Conservation (phyloP, 2,329 filamentous ascomycete species). For the Blumeria hordei region DNA sequence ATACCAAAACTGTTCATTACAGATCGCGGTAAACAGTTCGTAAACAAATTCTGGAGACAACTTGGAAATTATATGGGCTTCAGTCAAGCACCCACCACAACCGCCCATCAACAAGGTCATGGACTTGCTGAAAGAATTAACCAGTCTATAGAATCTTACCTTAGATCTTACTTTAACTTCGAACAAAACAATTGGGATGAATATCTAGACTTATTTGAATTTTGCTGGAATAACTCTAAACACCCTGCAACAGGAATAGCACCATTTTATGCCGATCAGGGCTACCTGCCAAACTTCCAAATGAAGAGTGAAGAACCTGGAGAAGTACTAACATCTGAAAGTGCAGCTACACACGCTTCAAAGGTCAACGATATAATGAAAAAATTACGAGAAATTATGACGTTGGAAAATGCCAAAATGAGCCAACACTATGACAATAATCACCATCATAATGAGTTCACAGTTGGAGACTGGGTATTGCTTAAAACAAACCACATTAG, state of each 20-base stretch:
- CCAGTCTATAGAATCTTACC: slow-evolving; percentile 2
- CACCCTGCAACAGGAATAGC: background rate
- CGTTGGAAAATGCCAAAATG: background rate
- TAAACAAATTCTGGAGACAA: background rate
- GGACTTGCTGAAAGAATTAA: slow-evolving; percentile 1
- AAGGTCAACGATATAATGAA: background rate
- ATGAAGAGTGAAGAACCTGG: background rate
- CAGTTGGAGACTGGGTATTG: background rate
- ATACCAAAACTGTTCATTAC: slow-evolving; percentile 1
- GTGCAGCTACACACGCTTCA: background rate
- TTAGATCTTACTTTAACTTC: slow-evolving; percentile 3
- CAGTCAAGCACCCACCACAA: background rate
- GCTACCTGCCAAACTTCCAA: background rate
- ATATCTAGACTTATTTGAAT: background rate
- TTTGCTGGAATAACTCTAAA: background rate
- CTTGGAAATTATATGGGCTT: background rate
- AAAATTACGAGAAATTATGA: background rate
- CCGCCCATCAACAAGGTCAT: background rate
- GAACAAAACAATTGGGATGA: slow-evolving; percentile 4
- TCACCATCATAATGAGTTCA: background rate
- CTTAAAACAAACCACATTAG: background rate
- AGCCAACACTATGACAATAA: background rate
- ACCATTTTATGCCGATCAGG: slow-evolving; percentile 1
- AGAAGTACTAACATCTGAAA: background rate
- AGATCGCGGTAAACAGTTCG: background rate